These are phyloP conservation scores for Gynochthodes officinalis DNA, from an alignment of 257 asterid species.

Conservation along the genomic window DNA sequence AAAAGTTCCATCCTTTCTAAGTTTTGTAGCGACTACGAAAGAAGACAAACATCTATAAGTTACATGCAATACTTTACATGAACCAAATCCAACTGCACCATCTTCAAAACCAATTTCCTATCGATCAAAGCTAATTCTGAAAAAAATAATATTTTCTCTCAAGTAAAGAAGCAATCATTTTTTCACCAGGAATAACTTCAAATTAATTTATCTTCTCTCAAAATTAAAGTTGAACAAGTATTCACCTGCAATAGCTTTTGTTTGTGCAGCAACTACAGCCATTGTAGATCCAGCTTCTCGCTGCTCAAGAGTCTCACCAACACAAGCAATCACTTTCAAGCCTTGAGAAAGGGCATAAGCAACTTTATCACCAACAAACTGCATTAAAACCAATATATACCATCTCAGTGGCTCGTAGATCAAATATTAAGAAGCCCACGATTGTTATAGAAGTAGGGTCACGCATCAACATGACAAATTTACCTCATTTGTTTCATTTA, in stretches of 20 bases:
- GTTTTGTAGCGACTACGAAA: not conserved
- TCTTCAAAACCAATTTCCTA: not conserved
- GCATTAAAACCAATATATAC: slow-evolving; percentile 1
- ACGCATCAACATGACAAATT: not conserved
- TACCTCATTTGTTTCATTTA: slow-evolving; percentile 45
- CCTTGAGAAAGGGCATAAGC: slow-evolving; percentile 93
- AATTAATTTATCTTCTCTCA: not conserved
- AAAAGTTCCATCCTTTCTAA: not conserved
- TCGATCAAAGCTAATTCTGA: not conserved
- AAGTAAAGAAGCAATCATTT: not conserved
- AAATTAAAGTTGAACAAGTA: not conserved
- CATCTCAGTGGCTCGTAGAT: not conserved
- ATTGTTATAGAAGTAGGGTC: not conserved
- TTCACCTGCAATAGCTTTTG: slow-evolving; percentile 88
- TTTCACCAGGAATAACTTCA: not conserved
- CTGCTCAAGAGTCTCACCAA: slow-evolving; percentile 96
- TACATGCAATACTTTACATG: not conserved
- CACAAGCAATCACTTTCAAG: slow-evolving; percentile 90
- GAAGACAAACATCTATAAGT: not conserved
- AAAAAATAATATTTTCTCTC: not conserved
- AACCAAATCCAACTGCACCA: not conserved
- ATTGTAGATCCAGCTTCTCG: slow-evolving; percentile 87
- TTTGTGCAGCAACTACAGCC: slow-evolving; percentile 84
- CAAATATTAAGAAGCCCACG: not conserved
- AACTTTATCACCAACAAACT: slow-evolving; percentile 92